These are phyloP conservation scores for Corynascus novoguineensis DNA, from an alignment of 495 filamentous ascomycete species.

Conservation along the genomic window DNA sequence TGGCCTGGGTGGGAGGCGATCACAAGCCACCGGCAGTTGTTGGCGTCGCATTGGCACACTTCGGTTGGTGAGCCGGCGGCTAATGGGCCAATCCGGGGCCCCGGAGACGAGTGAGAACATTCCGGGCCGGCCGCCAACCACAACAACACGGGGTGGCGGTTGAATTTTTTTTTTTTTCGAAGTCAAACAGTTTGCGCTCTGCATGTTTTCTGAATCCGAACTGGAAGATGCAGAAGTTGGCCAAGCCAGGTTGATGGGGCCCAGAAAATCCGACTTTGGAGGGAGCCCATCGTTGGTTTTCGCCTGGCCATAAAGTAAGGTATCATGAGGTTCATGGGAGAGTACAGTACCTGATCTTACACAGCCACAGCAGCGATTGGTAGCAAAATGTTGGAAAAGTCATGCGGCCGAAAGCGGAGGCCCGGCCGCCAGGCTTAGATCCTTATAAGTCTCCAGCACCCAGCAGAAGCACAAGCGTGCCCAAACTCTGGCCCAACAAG, in stretches of 20 bases:
- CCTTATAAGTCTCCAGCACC: background rate
- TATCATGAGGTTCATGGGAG: too few species aligned
- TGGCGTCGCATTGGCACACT: background rate
- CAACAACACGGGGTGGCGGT: background rate
- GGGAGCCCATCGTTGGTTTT: too few species aligned
- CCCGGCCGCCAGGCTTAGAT: conserved; percentile 6
- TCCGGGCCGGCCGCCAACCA: background rate
- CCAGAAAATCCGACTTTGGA: too few species aligned
- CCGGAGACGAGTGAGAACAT: background rate
- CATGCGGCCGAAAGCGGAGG: background rate
- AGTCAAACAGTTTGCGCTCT: too few species aligned
- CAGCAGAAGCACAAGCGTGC: background rate
- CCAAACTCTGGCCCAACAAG: background rate
- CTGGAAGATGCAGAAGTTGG: too few species aligned
- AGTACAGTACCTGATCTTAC: too few species aligned
- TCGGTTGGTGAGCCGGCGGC: background rate
- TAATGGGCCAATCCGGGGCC: conserved; percentile 6
- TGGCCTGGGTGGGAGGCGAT: background rate
- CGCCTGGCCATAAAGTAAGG: background rate
- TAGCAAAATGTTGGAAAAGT: background rate
- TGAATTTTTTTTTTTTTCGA: background rate
- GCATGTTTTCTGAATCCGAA: too few species aligned
- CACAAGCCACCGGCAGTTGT: conserved; percentile 7
- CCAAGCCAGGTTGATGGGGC: too few species aligned
- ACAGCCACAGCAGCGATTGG: conserved; percentile 8